A percentile compares a stretch with the other conserved stretches of the same genome.
Evolutionary conservation across 192 early-diverging fungal species (phyloP).

Genomic region (Backusella tarrabulga): DNA sequence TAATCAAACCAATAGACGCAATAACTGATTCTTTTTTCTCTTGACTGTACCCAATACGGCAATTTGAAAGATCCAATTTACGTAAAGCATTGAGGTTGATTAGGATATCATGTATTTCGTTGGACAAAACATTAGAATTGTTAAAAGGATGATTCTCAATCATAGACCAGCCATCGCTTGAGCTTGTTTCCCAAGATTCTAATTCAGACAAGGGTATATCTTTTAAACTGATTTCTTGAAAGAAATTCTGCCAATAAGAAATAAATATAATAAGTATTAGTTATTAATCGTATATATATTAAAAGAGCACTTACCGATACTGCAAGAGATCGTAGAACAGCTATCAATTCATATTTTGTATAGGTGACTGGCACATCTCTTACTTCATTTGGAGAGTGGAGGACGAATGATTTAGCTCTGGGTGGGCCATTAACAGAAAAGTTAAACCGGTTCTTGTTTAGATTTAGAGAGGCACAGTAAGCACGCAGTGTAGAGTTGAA

Average conservation of each 20-base stretch:
- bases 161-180: constrained; percentile 25
- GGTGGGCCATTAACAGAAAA: constrained; percentile 8
- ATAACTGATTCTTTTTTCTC: neutral
- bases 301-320: constrained; percentile 19
- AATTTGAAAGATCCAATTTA: neutral
- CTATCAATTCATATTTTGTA: constrained; percentile 30
- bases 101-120: neutral
- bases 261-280: neutral
- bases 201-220: constrained; percentile 10
- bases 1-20: neutral
- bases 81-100: neutral
- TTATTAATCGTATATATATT: neutral
- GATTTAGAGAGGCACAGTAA: constrained; percentile 34
- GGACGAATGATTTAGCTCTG: neutral
- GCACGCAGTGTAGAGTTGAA: constrained; percentile 26
- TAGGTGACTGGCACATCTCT: constrained; percentile 14
- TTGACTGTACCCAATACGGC: neutral
- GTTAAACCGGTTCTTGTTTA: constrained; percentile 25
- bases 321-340: constrained; percentile 25
- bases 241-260: constrained; percentile 3
- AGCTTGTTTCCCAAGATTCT: constrained; percentile 19
- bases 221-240: neutral
- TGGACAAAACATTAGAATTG: neutral
- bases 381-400: constrained; percentile 21
- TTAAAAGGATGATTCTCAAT: neutral